Conservation (phyloP, 2,329 filamentous ascomycete species). For the Penicillium psychrosexuale region DNA sequence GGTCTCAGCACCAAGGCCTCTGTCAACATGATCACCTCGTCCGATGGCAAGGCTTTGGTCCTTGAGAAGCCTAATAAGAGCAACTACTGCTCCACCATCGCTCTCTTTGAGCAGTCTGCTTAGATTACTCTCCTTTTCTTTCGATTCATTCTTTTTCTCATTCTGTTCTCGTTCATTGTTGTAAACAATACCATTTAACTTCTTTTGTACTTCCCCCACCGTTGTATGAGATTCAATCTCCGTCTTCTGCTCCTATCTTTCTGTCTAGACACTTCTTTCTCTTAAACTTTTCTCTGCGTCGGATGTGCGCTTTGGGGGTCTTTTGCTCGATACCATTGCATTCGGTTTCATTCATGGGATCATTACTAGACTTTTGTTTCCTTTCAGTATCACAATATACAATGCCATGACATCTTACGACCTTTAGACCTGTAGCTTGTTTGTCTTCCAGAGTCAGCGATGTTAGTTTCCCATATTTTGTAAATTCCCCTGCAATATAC, state of each 20-base stretch:
- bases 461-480: too few species aligned
- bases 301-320: neutral
- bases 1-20: slow-evolving; percentile 72
- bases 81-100: slow-evolving; percentile 46
- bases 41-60: slow-evolving; percentile 35
- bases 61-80: slow-evolving; percentile 40
- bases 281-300: neutral
- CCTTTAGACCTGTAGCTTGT: neutral
- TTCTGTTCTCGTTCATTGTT: neutral
- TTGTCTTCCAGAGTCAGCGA: too few species aligned
- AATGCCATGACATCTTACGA: neutral
- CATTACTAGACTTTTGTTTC: slow-evolving; percentile 11
- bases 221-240: neutral
- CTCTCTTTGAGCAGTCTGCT: slow-evolving; percentile 39
- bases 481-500: too few species aligned
- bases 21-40: slow-evolving; percentile 65
- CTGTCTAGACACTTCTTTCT: neutral
- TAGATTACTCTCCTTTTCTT: slow-evolving; percentile 3
- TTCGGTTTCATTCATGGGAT: neutral
- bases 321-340: slow-evolving; percentile 11
- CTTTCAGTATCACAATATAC: neutral
- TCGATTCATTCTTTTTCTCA: neutral
- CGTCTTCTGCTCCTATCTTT: neutral
- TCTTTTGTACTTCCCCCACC: neutral
- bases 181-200: neutral